Evolutionary conservation across 108 stramenopile genomes (phyloP).

Genomic region (Cyclotella atomus): DNA sequence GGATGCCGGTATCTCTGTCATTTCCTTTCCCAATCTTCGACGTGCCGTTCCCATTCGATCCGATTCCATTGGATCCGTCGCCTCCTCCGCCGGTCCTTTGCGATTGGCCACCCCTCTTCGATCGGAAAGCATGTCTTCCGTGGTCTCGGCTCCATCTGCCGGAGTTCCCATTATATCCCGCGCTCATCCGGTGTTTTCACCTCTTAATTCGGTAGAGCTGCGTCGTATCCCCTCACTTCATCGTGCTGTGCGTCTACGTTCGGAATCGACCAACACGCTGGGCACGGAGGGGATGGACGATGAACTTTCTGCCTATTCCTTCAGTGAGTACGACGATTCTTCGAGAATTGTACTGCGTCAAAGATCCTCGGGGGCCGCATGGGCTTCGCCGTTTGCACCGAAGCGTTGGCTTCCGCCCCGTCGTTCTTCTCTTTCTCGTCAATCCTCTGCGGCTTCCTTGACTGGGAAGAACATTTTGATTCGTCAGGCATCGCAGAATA

Average conservation of each 20-base stretch:
- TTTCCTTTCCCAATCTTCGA: constrained; percentile 47
- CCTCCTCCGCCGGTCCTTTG: constrained; percentile 21
- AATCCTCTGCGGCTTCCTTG: constrained; percentile 3
- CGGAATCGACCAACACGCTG: constrained; percentile 28
- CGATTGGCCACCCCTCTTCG: constrained; percentile 1
- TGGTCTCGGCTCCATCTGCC: constrained; percentile 20
- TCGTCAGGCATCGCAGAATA: constrained; percentile 44
- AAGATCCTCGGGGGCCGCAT: constrained; percentile 19
- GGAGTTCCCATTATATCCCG: constrained; percentile 22
- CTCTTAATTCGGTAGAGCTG: constrained; percentile 15
- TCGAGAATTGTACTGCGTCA: not conserved
- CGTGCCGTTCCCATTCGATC: constrained; percentile 47
- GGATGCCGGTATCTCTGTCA: constrained; percentile 38
- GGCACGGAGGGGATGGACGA: constrained; percentile 34
- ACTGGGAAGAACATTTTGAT: constrained; percentile 28
- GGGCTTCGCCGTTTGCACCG: constrained; percentile 27
- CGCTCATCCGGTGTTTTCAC: constrained; percentile 32
- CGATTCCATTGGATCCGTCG: constrained; percentile 37
- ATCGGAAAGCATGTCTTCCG: constrained; percentile 41
- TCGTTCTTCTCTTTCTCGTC: not conserved
- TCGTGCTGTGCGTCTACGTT: constrained; percentile 28
- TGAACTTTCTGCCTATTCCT: constrained; percentile 30
- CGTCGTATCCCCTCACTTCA: not conserved
- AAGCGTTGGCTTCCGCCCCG: constrained; percentile 8
- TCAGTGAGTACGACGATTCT: constrained; percentile 9